Evolutionary conservation across 2,329 filamentous ascomycete species (phyloP).

Genomic region (Mollisia scopiformis): DNA sequence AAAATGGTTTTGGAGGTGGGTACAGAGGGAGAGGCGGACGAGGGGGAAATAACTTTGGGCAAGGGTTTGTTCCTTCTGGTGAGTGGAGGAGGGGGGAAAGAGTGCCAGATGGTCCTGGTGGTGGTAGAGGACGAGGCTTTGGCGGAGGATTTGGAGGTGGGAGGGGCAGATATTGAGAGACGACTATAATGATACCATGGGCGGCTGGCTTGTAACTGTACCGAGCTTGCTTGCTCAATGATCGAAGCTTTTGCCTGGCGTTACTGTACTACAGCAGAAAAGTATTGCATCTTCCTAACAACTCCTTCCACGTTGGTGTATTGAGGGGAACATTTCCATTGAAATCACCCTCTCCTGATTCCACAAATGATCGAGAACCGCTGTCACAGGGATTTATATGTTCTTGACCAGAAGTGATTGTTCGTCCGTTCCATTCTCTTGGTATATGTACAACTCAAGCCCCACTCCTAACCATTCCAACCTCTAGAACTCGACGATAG

Average conservation of each 20-base stretch:
- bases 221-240: not conserved
- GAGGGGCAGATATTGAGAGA: conserved; percentile 44
- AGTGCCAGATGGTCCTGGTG: conserved; percentile 54
- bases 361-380: no score
- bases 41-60: conserved; percentile 43
- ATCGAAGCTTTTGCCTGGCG: not conserved
- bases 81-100: conserved; percentile 71
- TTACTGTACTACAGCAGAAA: not conserved
- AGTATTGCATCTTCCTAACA: not conserved
- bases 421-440: conserved; percentile 9
- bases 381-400: not conserved
- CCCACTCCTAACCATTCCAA: conserved; percentile 27
- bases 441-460: conserved; percentile 28
- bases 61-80: conserved; percentile 49
- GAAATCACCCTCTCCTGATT: no score
- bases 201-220: not conserved
- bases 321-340: no score
- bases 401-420: not conserved
- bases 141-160: conserved; percentile 49
- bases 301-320: not conserved
- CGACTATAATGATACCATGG: conserved; percentile 23
- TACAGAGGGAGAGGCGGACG: conserved; percentile 40
- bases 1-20: conserved; percentile 39
- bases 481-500: conserved; percentile 75
- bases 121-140: conserved; percentile 42